Conservation (phyloP, 768 basidiomycete species). For the Tylopilus sp. region DNA sequence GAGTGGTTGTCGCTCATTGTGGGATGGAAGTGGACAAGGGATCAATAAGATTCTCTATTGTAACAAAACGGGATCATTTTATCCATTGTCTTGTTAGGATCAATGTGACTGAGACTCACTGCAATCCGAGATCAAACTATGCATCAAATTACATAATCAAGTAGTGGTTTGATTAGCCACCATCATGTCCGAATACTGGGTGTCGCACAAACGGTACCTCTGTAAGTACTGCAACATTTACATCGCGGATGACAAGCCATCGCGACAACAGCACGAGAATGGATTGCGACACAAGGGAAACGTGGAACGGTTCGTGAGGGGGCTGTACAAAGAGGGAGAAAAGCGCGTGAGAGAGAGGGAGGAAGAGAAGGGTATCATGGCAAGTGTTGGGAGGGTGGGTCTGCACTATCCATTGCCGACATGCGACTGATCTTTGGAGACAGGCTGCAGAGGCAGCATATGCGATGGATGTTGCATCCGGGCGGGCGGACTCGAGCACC, state of each 20-base stretch:
- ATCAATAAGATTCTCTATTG: neutral
- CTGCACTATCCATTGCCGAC: neutral
- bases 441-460: conserved; percentile 81
- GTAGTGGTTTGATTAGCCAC: conserved; percentile 5
- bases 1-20: conserved; percentile 13
- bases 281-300: conserved; percentile 94
- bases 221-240: conserved; percentile 98
- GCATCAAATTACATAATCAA: conserved; percentile 14
- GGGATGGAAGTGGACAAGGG: neutral
- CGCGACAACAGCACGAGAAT: conserved; percentile 86
- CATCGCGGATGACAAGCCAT: conserved; percentile 94
- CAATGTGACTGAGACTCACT: neutral
- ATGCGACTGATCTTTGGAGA: conserved; percentile 1
- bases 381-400: conserved; percentile 71
- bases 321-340: conserved; percentile 90
- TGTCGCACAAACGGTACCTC: conserved; percentile 87
- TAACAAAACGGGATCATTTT: neutral
- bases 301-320: conserved; percentile 86
- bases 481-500: conserved; percentile 38
- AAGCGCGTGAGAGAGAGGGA: conserved; percentile 81
- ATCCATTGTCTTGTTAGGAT: neutral
- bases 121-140: neutral
- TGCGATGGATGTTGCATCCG: conserved; percentile 72
- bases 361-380: conserved; percentile 87
- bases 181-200: conserved; percentile 88